Evolutionary conservation across 352 stramenopile genomes (phyloP).

Genomic region (Phytophthora nicotianae): DNA sequence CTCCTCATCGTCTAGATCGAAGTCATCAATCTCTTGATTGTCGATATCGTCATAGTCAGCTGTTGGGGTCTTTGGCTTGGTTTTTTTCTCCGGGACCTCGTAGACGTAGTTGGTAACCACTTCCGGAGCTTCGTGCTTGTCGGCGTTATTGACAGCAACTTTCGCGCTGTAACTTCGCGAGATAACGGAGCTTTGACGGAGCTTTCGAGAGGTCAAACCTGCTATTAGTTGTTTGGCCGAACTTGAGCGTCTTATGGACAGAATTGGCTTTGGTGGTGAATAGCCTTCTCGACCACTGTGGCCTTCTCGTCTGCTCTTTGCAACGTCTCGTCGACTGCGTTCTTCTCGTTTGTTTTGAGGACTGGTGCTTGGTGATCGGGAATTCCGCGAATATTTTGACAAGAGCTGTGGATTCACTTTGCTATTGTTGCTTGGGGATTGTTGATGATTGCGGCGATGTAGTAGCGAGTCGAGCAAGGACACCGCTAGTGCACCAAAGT

Average conservation of each 20-base stretch:
- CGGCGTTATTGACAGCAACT: conserved; percentile 6
- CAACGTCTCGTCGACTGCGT: conserved; percentile 11
- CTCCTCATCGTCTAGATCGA: conserved; percentile 24
- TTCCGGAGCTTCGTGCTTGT: conserved; percentile 25
- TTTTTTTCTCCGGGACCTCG: conserved; percentile 34
- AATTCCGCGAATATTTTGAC: conserved; percentile 16
- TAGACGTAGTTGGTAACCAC: conserved; percentile 40
- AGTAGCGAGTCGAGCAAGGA: conserved; percentile 25
- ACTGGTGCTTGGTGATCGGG: not conserved
- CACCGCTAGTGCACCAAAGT: conserved; percentile 14
- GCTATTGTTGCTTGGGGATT: conserved; percentile 6
- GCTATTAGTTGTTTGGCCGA: conserved; percentile 13
- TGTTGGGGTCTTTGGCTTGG: conserved; percentile 7
- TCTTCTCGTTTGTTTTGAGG: conserved; percentile 6
- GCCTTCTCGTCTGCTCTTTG: conserved; percentile 14
- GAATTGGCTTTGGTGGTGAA: not conserved
- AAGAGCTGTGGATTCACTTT: conserved; percentile 18
- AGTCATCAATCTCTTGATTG: conserved; percentile 16
- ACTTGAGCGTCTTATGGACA: conserved; percentile 16
- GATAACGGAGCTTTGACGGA: conserved; percentile 5
- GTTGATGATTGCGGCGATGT: conserved; percentile 9
- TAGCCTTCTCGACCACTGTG: conserved; percentile 16
- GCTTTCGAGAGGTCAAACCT: conserved; percentile 7
- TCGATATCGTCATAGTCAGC: conserved; percentile 25
- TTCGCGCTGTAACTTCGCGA: conserved; percentile 18